Base-by-base conservation (phyloP, 2,329 filamentous ascomycete species). In the Cytospora piceae region DNA sequence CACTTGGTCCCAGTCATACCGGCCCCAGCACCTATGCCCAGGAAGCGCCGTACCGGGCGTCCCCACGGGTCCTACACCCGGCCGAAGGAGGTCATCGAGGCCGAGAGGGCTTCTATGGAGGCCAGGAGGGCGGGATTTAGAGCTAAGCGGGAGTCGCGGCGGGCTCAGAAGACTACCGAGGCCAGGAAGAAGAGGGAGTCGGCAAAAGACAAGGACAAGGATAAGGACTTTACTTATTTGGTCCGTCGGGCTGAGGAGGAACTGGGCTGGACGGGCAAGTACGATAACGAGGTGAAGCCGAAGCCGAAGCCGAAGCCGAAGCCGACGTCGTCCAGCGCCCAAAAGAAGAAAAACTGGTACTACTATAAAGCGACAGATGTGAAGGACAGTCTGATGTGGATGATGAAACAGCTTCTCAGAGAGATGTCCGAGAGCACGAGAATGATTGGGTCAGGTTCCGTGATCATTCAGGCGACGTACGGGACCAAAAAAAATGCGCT, bases 401-500 rank as follows among this genome's bases (percentile, higher is more conserved):
- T 59, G 49, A 54, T 55, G 64, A 62, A 42, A 24, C 56, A 66
- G 42, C 51, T 66, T 2, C 31, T 64, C 37, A 31, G 60, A 14
- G 53, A 53, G 14, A 57, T 64, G 61, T 27, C 27, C 20, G 52
- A 62, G 14, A 20, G 37, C 24, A 34, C 55, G 17, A 53, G 29
- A 37, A n/a, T 12, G n/a, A 8, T 3, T 29, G 3, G 53, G 29
- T 9, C 9, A 2, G 60, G 17, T 29, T 15, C 27, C 7, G 11
- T 39, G 14, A 24, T 32, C 8, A 22, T 59, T 12, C 20, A 37
- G 20, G 32, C 37, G 4, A 55, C 56, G 34, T 66, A 52, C 9
- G 61, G 64, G 2, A 66, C 56, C 29, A 63, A 63, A 31, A 63
- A 54, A 32, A 66, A 64, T 17, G 61, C 49, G 20, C 27, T 60